Evolutionary conservation across 495 filamentous ascomycete species (phyloP).

Genomic region (Aspergillus affinis): DNA sequence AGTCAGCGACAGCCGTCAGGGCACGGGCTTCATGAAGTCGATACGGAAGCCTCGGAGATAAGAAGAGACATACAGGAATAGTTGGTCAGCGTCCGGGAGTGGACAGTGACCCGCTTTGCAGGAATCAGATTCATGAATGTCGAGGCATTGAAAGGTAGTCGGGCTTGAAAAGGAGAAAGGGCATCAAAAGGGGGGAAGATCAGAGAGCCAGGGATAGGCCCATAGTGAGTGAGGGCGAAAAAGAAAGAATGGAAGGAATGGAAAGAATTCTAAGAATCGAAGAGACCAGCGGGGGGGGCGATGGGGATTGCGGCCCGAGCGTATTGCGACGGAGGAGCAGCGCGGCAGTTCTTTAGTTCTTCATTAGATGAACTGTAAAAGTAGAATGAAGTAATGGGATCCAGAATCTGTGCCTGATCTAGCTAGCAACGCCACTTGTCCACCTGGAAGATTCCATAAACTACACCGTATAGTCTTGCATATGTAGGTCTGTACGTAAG

Average conservation of each 20-base stretch:
- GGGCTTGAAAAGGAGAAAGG: background rate
- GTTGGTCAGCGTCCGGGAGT: constrained; percentile 38
- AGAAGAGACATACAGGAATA: constrained; percentile 34
- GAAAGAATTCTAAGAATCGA: background rate
- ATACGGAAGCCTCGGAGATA: constrained; percentile 18
- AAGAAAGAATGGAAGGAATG: background rate
- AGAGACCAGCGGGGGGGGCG: constrained; percentile 5
- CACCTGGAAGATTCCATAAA: too few relatives aligned
- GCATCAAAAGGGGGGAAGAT: background rate
- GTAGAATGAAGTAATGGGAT: too few relatives aligned
- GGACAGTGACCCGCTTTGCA: constrained; percentile 45
- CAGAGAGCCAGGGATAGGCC: constrained; percentile 5
- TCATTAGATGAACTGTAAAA: too few relatives aligned
- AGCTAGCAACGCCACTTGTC: background rate
- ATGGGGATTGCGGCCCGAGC: constrained; percentile 16
- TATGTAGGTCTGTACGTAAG: too few relatives aligned
- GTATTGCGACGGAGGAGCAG: constrained; percentile 6
- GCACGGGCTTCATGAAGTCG: constrained; percentile 3
- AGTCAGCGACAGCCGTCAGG: background rate
- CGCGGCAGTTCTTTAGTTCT: background rate
- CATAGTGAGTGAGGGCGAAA: background rate
- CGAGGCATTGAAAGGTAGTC: constrained; percentile 28
- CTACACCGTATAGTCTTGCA: too few relatives aligned
- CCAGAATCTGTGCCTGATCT: too few relatives aligned
- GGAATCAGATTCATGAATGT: constrained; percentile 47